phyloP scores from a whole-genome alignment of 2,329 filamentous ascomycete genomes.

The Cercospora zeina region DNA sequence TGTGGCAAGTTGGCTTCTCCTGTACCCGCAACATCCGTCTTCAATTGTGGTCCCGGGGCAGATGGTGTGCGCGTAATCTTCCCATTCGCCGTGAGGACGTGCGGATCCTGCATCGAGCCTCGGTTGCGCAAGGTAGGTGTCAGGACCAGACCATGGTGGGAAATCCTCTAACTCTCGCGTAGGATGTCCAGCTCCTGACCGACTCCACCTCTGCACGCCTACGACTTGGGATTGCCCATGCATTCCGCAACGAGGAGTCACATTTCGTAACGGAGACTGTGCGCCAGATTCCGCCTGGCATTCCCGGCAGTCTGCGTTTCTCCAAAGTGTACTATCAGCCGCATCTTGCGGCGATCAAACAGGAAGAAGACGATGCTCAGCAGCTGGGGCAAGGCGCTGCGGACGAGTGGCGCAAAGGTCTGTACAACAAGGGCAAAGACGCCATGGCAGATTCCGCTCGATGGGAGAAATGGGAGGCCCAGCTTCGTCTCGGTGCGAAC shows the following conservation, averaged over 20 bases:
- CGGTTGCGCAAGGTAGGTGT: conserved; percentile 64
- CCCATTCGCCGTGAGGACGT: conserved; percentile 68
- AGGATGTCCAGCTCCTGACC: conserved; percentile 71
- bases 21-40: conserved; percentile 45
- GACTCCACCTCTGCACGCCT: conserved; percentile 60
- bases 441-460: conserved; percentile 62
- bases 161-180: conserved; percentile 19
- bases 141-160: background rate
- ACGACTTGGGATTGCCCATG: conserved; percentile 67
- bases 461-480: conserved; percentile 72
- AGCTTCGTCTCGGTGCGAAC: conserved; percentile 33
- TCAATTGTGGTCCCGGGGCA: conserved; percentile 62
- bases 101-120: conserved; percentile 63
- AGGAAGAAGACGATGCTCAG: conserved; percentile 64
- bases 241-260: conserved; percentile 62
- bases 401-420: conserved; percentile 78
- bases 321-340: conserved; percentile 66
- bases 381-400: conserved; percentile 66
- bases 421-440: conserved; percentile 63
- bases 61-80: conserved; percentile 66
- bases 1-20: conserved; percentile 54
- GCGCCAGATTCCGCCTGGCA: conserved; percentile 55
- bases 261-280: conserved; percentile 60
- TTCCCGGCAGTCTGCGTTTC: conserved; percentile 53
- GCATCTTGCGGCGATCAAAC: conserved; percentile 63